Evolutionary conservation across 768 basidiomycete genomes (phyloP).

Genomic region (Podaxis sp.): DNA sequence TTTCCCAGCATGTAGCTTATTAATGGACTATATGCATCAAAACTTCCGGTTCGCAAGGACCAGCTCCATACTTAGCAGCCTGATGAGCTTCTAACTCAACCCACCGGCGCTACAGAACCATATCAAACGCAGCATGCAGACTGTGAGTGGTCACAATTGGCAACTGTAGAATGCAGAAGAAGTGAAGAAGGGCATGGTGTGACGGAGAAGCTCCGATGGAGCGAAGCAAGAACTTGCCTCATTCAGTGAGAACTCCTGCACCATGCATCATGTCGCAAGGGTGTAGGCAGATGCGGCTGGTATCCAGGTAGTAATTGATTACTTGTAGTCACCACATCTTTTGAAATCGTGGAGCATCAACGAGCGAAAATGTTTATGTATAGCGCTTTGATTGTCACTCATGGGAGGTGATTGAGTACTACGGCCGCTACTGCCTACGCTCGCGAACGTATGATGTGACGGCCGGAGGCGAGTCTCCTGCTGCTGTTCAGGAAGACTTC

Average conservation of each 20-base stretch:
- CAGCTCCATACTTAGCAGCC: background rate
- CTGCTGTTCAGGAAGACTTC: background rate
- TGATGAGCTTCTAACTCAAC: background rate
- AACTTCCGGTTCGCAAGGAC: background rate
- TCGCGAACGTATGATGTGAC: background rate
- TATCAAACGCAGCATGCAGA: background rate
- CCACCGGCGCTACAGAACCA: background rate
- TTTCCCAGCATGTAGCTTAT: background rate
- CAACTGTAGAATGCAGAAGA: background rate
- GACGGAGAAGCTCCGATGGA: background rate
- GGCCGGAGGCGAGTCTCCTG: background rate
- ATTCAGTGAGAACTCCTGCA: slow-evolving; percentile 1
- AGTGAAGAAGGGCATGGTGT: background rate
- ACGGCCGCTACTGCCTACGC: background rate
- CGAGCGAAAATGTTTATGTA: background rate
- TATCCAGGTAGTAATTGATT: background rate
- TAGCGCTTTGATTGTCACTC: background rate
- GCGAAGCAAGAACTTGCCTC: background rate
- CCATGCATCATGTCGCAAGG: background rate
- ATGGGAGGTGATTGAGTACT: background rate
- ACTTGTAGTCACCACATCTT: background rate
- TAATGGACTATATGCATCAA: background rate
- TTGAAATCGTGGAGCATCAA: background rate
- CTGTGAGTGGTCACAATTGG: background rate
- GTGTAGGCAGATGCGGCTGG: background rate